Percentiles rank a stretch among this genome's conserved stretches.
Conservation (phyloP, 257 asterid species). For the Mentha longifolia region DNA sequence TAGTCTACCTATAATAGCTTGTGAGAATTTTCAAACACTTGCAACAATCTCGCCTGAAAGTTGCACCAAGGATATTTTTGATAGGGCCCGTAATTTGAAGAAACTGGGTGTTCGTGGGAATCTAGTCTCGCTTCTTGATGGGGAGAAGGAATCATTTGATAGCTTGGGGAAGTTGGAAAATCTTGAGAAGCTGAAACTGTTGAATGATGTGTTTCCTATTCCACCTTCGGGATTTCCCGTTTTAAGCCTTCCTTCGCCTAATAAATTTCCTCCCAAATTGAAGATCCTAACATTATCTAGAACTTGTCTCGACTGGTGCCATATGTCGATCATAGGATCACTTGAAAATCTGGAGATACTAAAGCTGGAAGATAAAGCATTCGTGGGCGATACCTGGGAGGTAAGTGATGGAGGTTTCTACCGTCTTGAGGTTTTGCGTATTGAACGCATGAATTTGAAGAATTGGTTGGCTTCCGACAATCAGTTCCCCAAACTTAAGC, state of each 20-base stretch:
- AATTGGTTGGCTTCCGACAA: not conserved
- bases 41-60: not conserved
- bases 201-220: too few species aligned
- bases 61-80: not conserved
- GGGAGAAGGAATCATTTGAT: slow-evolving; percentile 33
- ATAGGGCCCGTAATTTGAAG: not conserved
- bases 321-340: too few species aligned
- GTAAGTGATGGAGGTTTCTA: too few species aligned
- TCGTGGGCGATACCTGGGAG: too few species aligned
- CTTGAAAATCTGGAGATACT: too few species aligned
- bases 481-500: not conserved
- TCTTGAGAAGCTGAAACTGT: too few species aligned
- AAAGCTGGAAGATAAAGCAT: too few species aligned
- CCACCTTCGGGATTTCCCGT: too few species aligned
- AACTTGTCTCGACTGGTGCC: too few species aligned
- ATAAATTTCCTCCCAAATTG: too few species aligned
- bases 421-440: not conserved
- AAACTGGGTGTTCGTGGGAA: slow-evolving; percentile 47
- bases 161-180: slow-evolving; percentile 32
- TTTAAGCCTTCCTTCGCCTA: too few species aligned
- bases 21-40: not conserved
- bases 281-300: too few species aligned
- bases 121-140: slow-evolving; percentile 33
- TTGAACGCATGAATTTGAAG: not conserved
- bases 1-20: not conserved